Base-by-base conservation (phyloP, 768 basidiomycete genomes). In the Cystofilobasidium capitatum region DNA sequence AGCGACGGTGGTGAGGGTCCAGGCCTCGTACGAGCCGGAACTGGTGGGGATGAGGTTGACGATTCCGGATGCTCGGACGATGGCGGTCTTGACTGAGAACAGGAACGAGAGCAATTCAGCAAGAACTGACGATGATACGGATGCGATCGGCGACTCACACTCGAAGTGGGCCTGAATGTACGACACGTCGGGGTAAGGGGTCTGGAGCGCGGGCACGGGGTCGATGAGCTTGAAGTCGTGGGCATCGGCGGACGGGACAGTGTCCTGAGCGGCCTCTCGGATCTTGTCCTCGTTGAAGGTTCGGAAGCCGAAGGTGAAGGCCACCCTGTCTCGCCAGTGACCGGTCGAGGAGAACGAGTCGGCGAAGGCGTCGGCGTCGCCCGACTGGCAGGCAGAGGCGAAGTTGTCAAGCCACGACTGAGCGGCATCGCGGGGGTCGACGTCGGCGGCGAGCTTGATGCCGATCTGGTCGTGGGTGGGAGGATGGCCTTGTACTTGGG, bases 281-380 rank as follows among this genome's bases (percentile, higher is more conserved):
- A 86, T 81, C 10, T 75, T 73, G 1, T 72, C 26, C 16, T 82
- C 79, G 70, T 81, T 79, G 71, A 86, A 82, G 10, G 84, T 83
- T 44, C 84, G 81, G 58, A 85, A 81, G 66, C 84, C 80, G 84
- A 84, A 86, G 22, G 85, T 85, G 63, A 86, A 78, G 0, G 82
- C 80, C n/a, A 85, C 80, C 61, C 82, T 77, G 70, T 86, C 85
- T 16, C 84, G 77, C 85, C 85, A 86, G 66, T 51, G 49, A 16
- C 49, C 49, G 49, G 31, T 26, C 49, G 49, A 51, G 49, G 49
- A n/a, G 49, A 51, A 51, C 5, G 49, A 24, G 49, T 26, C 20
- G 8, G 49, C 31, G n/a, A 51, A 51, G 49, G 24, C 49, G 13
- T n/a, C 5, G 2, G 49, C 49, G 24, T 51, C 49, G 49, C 49